Percentiles rank a stretch among this genome's conserved stretches.
Conservation (phyloP, 179 eudicot species). For the Corrigiola litoralis region DNA sequence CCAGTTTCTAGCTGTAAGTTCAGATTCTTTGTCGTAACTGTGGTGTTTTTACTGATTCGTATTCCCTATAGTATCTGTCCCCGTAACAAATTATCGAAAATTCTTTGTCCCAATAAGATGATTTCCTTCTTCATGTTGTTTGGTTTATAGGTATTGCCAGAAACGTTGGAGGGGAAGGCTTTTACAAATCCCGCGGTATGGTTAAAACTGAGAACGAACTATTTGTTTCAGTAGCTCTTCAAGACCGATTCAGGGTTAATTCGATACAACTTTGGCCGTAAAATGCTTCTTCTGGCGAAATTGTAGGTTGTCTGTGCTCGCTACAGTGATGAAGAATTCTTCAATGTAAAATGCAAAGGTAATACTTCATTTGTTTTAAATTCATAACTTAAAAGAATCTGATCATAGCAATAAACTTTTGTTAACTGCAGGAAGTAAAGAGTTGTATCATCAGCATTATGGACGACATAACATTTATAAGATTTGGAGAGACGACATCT, state of each 20-base stretch:
- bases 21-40: neutral
- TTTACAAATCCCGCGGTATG: conserved; percentile 65
- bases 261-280: neutral
- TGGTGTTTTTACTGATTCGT: neutral
- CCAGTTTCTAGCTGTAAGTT: conserved; percentile 87
- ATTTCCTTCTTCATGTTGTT: neutral
- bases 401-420: neutral
- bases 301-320: conserved; percentile 79
- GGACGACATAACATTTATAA: conserved; percentile 60
- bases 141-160: conserved; percentile 77
- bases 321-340: conserved; percentile 78
- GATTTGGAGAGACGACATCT: conserved; percentile 86
- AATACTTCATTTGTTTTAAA: neutral
- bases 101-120: too few relatives aligned
- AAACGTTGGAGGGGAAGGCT: conserved; percentile 62
- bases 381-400: neutral
- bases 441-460: conserved; percentile 59
- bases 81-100: too few relatives aligned
- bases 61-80: neutral
- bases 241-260: neutral
- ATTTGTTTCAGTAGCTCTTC: neutral
- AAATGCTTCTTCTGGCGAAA: conserved; percentile 4
- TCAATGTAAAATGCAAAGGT: conserved; percentile 32
- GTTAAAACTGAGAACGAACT: neutral
- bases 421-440: conserved; percentile 60